Base-by-base conservation (phyloP, 371 early-diverging fungal genomes). In the Gilbertella persicaria region DNA sequence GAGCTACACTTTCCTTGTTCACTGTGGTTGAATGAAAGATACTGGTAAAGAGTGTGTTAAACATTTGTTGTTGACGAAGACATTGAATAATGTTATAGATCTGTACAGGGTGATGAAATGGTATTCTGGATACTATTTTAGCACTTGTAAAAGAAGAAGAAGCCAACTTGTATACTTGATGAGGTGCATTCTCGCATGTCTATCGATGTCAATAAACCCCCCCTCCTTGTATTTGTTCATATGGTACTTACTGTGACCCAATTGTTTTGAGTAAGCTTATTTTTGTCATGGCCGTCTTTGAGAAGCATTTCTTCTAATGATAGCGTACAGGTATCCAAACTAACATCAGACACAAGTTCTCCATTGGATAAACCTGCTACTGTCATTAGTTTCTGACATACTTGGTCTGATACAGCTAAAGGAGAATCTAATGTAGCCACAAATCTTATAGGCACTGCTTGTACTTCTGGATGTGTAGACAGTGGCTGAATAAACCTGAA, bases 71-170 rank as follows among this genome's bases (percentile, higher is more conserved):
- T 45, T 79, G 80, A n/a, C 84, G 75, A 58, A 75, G 57, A 38
- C 60, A 62, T 63, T 67, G 73, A 16, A 75, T 63, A 36, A 80
- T 78, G 36, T 62, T 65, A 53, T 70, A 74, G 2, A 83, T 53
- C 45, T 83, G 82, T 20, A 68, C 73, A 26, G 80, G 78, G 44
- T 83, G 84, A 7, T 67, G 71, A 33, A 83, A 83, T 5, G 84
- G 80, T 10, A 83, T 62, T 10, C 84, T 69, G 21, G 71, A 53
- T 5, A 83, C 44, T 12, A 80, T 35, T 55, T 71, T 77, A 7
- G 66, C 77, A 46, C 60, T 50, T 2, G 58, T 66, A 5, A 26
- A 28, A 35, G 59, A 58, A 14, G 64, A 46, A 0, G 48, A 45
- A 42, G 56, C 62, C 65, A 60, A 65, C 30, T 66, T 59, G 38